phyloP scores from a whole-genome alignment of 1,284 basidiomycete genomes.

The Spongispora temasekensis region DNA sequence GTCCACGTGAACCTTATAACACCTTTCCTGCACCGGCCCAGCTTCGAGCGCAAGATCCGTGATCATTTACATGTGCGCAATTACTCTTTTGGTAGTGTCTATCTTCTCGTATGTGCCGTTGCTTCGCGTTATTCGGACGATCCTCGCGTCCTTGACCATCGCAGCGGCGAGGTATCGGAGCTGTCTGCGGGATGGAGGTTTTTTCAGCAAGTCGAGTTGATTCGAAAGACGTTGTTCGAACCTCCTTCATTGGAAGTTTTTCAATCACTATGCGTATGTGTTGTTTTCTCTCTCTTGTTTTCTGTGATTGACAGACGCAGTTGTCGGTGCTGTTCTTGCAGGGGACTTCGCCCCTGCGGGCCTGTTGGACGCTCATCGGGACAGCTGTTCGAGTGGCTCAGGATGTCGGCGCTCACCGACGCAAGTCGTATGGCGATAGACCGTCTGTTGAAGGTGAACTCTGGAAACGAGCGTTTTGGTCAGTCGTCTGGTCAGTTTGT shows the following conservation, averaged over 20 bases:
- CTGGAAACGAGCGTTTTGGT: slow-evolving; percentile 84
- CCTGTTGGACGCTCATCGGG: slow-evolving; percentile 72
- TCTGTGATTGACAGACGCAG: no score
- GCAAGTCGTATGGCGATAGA: slow-evolving; percentile 42
- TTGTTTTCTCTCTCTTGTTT: not conserved
- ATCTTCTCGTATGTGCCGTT: slow-evolving; percentile 76
- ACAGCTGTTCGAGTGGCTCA: slow-evolving; percentile 70
- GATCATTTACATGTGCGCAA: slow-evolving; percentile 60
- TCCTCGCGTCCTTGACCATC: slow-evolving; percentile 51
- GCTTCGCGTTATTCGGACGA: slow-evolving; percentile 72
- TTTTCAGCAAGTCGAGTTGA: slow-evolving; percentile 62
- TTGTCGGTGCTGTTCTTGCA: slow-evolving; percentile 50
- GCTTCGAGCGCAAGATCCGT: slow-evolving; percentile 63
- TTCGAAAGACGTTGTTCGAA: slow-evolving; percentile 47
- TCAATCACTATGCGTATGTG: slow-evolving; percentile 52
- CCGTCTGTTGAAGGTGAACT: slow-evolving; percentile 61
- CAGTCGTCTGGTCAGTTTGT: no score
- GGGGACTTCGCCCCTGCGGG: slow-evolving; percentile 65
- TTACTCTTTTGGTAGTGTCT: slow-evolving; percentile 63
- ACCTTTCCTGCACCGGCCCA: slow-evolving; percentile 76
- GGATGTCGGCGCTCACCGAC: slow-evolving; percentile 64
- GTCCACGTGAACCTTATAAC: slow-evolving; percentile 56
- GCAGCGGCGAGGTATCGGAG: slow-evolving; percentile 28
- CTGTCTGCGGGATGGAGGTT: slow-evolving; percentile 77
- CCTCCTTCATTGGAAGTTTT: slow-evolving; percentile 61